Base-by-base conservation (phyloP, 257 asterid genomes). In the Salvia hispanica region DNA sequence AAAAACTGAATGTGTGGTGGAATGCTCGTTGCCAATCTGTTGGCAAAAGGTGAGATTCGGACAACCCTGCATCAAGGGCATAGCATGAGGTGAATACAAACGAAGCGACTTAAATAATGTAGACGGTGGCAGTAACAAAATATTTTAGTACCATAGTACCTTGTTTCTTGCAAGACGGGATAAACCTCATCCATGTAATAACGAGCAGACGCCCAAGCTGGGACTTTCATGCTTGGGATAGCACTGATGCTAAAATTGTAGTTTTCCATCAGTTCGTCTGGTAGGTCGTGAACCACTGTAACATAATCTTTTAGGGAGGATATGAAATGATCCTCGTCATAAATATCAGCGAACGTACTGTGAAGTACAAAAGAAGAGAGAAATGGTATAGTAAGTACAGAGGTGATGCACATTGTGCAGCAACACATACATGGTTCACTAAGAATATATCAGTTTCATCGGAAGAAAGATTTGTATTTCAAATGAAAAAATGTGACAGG, bases 41-140 rank as follows among this genome's bases (percentile, higher is more conserved):
- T 91, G 66, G 97, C 97, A 51, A 91, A 91, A 3, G 95, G 90
- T 56, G 97, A 86, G 45, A 91, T 81, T 40, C 91, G 92, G 62
- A 88, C 78, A 52, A 88, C 85, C 82, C 97, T 91, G 89, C 77
- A 77, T 61, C 67, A 77, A 67, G 56, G 34, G 47, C 47, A 48
- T 40, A 21, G 16, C 46, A 59, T 64, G 18, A 62, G 48, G 6
- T 40, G 14, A 62, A 18, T 10, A 34, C 25, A n/a, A 34, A 28
- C 1, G 34, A 13, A 15, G 14, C 47, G 5, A 47, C 15, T 8
- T 15, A 37, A 58, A 15, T 36, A 14, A 36, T 36, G 28, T n/a
- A 57, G 9, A 40, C 45, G 8, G 11, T 40, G 43, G 10, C 45
- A 40, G 45, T 7, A 40, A 40, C 45, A 40, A 7, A 25, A 25